Conservation (phyloP, 2,329 filamentous ascomycete species). For the Pseudofabraea citricarpa region DNA sequence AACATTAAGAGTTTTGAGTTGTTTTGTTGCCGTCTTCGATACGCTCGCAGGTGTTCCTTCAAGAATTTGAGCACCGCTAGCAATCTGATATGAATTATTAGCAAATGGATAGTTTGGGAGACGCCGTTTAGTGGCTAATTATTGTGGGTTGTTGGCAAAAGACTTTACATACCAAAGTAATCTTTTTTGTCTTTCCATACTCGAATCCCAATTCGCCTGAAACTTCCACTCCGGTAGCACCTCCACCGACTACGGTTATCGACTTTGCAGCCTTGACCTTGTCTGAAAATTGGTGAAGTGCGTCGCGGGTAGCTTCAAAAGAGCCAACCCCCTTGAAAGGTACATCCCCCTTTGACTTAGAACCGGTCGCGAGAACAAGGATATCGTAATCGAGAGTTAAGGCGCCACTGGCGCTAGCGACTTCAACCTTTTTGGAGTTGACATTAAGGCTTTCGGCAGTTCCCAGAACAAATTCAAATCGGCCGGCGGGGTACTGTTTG, state of each 20-base stretch:
- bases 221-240: slow-evolving; percentile 29
- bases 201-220: slow-evolving; percentile 28
- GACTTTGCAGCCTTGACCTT: slow-evolving; percentile 19
- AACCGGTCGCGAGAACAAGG: slow-evolving; percentile 51
- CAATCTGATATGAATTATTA: slow-evolving; percentile 13
- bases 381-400: slow-evolving; percentile 40
- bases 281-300: slow-evolving; percentile 19
- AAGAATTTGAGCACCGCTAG: slow-evolving; percentile 27
- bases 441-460: slow-evolving; percentile 40
- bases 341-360: slow-evolving; percentile 35
- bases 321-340: slow-evolving; percentile 45
- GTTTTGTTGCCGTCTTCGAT: slow-evolving; percentile 30
- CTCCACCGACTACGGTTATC: slow-evolving; percentile 29
- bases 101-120: background rate
- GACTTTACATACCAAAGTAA: slow-evolving; percentile 18
- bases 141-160: no score
- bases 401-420: slow-evolving; percentile 31
- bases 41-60: slow-evolving; percentile 16
- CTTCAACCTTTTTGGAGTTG: slow-evolving; percentile 35
- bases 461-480: slow-evolving; percentile 49
- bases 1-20: slow-evolving; percentile 46
- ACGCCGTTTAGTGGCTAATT: no score
- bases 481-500: slow-evolving; percentile 37
- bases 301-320: slow-evolving; percentile 26
- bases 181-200: slow-evolving; percentile 22